A percentile compares a stretch with the other conserved stretches of the same genome.
These are phyloP conservation scores for Aureobasidium vineae DNA, from an alignment of 2,329 filamentous ascomycete species.

Conservation along the genomic window DNA sequence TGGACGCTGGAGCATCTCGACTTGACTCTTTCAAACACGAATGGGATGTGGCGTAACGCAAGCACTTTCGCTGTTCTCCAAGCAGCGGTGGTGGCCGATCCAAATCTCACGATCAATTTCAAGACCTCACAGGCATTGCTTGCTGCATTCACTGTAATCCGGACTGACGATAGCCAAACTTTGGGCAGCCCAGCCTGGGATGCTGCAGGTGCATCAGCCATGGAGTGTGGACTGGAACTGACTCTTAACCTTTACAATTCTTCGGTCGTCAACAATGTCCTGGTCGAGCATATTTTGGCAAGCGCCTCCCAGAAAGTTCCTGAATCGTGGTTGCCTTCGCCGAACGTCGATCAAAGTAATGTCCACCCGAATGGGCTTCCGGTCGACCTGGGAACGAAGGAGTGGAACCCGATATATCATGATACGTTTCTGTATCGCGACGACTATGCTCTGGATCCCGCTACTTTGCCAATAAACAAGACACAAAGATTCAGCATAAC, in stretches of 20 bases:
- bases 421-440: background rate
- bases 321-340: background rate
- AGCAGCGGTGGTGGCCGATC: background rate
- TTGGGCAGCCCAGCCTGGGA: background rate
- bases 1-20: slow-evolving; percentile 1
- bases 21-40: background rate
- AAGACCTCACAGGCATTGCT: background rate
- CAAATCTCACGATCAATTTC: slow-evolving; percentile 6
- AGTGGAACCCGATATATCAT: slow-evolving; percentile 6
- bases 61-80: background rate
- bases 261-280: background rate
- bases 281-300: background rate
- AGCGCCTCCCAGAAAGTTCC: background rate
- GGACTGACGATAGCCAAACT: background rate
- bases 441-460: background rate
- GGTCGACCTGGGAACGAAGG: background rate
- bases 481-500: background rate
- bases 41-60: background rate
- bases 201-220: background rate
- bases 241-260: slow-evolving; percentile 13
- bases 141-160: background rate
- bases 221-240: slow-evolving; percentile 6
- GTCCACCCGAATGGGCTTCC: background rate
- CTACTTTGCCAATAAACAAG: background rate
- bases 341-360: background rate